Evolutionary conservation across 2,329 filamentous ascomycete species (phyloP), one percentile per base, ranked within the genome.

Genomic region (Sarocladiaceae sp.): DNA sequence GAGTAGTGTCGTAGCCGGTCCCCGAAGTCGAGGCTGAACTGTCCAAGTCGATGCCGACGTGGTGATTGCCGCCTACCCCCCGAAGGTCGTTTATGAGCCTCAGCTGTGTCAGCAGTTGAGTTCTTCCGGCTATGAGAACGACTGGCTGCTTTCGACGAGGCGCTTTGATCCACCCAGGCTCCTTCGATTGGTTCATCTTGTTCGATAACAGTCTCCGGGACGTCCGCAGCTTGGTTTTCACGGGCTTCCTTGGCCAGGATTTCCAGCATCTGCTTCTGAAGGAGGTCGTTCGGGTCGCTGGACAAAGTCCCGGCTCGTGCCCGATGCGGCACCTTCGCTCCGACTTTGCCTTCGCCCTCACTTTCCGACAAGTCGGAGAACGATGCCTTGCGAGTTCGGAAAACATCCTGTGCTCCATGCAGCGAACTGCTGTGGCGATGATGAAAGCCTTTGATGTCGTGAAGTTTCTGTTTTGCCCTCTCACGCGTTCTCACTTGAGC

Each of bases 191-290:
- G 37, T 39, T 51, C 48, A 23, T 68, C 48, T 58, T 60, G 62
- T 52, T 63, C 64, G 1, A 64, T 55, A n/a, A 70, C 67, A 3
- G 63, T 66, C 49, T 65, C 61, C 11, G 56, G 58, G 13, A 63
- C 57, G n/a, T 65, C 61, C 1, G 61, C 59, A n/a, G 67, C 59
- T 22, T 74, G 71, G 36, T 69, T 67, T 39, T 74, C 72, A 12
- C 67, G 65, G 5, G 72, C 73, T 60, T 84, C 80, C 55, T 74
- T 74, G 5, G 77, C 77, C 54, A 84, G 73, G 69, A 83, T 78
- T 53, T 83, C 79, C 53, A 76, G 67, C 79, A 84, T 84, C 60
- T 84, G 81, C 61, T 79, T 82, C 55, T 82, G 78, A 12, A 84
- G 65, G 12, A 84, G 67, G 53, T 82, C 77, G 55, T 75, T 77